These are phyloP conservation scores for Truncatella angustata DNA, from an alignment of 2,329 filamentous ascomycete genomes.

Conservation along the genomic window DNA sequence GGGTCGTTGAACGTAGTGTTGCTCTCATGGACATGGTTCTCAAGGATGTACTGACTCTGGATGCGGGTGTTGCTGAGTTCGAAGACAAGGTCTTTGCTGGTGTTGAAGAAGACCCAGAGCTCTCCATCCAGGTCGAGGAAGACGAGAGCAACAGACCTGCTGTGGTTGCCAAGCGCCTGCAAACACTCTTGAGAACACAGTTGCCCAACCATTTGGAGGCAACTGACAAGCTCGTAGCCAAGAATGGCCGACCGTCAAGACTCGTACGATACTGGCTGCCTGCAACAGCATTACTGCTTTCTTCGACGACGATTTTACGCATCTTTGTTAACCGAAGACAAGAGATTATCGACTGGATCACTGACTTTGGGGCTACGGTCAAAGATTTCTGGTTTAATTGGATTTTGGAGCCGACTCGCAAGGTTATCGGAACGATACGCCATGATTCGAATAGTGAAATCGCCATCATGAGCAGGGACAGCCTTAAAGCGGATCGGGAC, in stretches of 20 bases:
- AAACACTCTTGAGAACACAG: constrained; percentile 65
- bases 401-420: constrained; percentile 82
- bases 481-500: constrained; percentile 82
- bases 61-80: constrained; percentile 61
- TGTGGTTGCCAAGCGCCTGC: constrained; percentile 64
- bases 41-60: constrained; percentile 64
- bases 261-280: constrained; percentile 89
- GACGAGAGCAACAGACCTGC: constrained; percentile 48
- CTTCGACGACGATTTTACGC: constrained; percentile 81
- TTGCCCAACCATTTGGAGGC: constrained; percentile 65
- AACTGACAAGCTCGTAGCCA: constrained; percentile 53
- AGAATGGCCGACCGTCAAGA: constrained; percentile 73
- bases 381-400: constrained; percentile 96
- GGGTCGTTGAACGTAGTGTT: constrained; percentile 75
- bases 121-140: constrained; percentile 52
- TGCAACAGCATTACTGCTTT: constrained; percentile 67
- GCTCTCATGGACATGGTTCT: constrained; percentile 84
- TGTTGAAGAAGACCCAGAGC: constrained; percentile 59
- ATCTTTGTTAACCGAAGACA: constrained; percentile 72
- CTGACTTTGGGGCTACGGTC: constrained; percentile 73
- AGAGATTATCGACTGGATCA: constrained; percentile 77
- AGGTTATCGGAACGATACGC: constrained; percentile 85
- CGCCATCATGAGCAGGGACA: constrained; percentile 93
- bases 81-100: constrained; percentile 64
- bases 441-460: constrained; percentile 93